Percentiles rank a stretch among this genome's conserved stretches.
Conservation (phyloP, 2,329 filamentous ascomycete species). For the Pyricularia sp. region DNA sequence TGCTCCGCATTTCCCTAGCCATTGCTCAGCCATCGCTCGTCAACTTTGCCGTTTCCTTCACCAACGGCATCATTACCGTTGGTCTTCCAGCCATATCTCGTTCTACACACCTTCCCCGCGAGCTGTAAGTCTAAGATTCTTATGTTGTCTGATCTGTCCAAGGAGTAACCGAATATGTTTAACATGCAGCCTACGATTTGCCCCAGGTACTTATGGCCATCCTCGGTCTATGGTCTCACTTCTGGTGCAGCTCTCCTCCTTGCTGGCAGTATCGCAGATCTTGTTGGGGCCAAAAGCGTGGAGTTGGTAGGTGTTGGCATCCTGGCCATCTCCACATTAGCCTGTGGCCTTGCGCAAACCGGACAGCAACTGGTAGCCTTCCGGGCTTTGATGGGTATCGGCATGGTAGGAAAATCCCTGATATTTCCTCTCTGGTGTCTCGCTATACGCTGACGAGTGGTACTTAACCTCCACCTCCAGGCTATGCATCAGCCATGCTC, state of each 20-base stretch:
- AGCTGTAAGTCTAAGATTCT: neutral
- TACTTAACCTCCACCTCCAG: neutral
- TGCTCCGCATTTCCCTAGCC: neutral
- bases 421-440: neutral
- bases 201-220: constrained; percentile 18
- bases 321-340: constrained; percentile 21
- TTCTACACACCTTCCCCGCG: constrained; percentile 21
- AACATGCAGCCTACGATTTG: neutral
- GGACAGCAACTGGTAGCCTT: constrained; percentile 26
- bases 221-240: constrained; percentile 24
- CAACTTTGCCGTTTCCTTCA: constrained; percentile 17
- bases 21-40: constrained; percentile 14
- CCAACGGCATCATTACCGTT: constrained; percentile 26
- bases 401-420: constrained; percentile 7
- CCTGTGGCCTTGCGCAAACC: constrained; percentile 17
- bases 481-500: constrained; percentile 25
- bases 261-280: constrained; percentile 28
- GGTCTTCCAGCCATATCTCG: constrained; percentile 27
- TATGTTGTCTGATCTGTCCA: too few species aligned
- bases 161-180: neutral
- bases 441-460: neutral
- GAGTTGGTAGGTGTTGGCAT: constrained; percentile 23
- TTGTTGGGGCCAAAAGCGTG: constrained; percentile 22
- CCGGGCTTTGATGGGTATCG: constrained; percentile 29
- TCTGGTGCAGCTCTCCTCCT: constrained; percentile 26